phyloP scores from a whole-genome alignment of 2,329 filamentous ascomycete species.

The Colletotrichum sansevieriae region DNA sequence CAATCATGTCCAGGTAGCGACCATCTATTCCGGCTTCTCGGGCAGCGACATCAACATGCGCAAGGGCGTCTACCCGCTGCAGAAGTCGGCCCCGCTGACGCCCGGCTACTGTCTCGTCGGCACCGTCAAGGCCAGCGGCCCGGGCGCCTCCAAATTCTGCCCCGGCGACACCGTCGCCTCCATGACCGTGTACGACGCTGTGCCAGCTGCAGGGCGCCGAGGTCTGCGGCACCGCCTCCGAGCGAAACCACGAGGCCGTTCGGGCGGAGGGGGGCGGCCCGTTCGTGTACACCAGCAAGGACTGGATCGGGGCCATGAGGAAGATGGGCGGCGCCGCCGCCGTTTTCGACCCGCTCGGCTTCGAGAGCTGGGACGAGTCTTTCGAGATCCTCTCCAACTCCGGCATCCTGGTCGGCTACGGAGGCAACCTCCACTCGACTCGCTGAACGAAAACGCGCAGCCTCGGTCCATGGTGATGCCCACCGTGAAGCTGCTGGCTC shows the following conservation, averaged over 20 bases:
- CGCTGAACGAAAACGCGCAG: constrained; percentile 48
- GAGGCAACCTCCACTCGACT: constrained; percentile 51
- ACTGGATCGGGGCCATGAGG: constrained; percentile 60
- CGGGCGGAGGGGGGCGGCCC: constrained; percentile 55
- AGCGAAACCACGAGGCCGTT: constrained; percentile 58
- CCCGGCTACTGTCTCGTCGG: too few species aligned
- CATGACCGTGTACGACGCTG: constrained; percentile 57
- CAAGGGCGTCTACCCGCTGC: too few species aligned
- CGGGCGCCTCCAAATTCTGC: constrained; percentile 49
- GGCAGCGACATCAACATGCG: too few species aligned
- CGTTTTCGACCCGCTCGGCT: constrained; percentile 63
- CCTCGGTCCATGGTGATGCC: constrained; percentile 50
- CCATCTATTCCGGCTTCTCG: too few species aligned
- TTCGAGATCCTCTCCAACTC: constrained; percentile 56
- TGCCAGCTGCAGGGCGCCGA: constrained; percentile 58
- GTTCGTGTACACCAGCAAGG: constrained; percentile 62
- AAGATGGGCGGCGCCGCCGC: constrained; percentile 59
- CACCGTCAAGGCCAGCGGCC: constrained; percentile 54
- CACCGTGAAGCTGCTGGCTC: constrained; percentile 52
- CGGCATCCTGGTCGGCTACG: constrained; percentile 57
- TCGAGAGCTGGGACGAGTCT: constrained; percentile 64
- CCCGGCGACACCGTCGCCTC: constrained; percentile 52
- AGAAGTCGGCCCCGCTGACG: too few species aligned
- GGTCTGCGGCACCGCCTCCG: constrained; percentile 63
- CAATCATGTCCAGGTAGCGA: too few species aligned